Conservation (phyloP, 2,329 filamentous ascomycete genomes). For the Daldinia eschscholtzii region DNA sequence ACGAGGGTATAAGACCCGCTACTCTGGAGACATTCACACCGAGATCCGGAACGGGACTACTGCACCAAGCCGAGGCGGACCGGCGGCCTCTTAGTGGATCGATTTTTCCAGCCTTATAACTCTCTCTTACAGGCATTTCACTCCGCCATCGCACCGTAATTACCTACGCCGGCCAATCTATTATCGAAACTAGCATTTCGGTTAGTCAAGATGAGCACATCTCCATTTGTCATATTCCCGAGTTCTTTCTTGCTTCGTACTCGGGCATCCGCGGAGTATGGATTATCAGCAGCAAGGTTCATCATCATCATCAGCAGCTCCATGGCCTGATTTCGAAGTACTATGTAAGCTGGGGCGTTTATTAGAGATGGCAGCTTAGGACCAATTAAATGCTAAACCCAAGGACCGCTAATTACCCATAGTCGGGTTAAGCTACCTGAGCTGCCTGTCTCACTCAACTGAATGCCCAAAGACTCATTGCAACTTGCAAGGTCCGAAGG, state of each 20-base stretch:
- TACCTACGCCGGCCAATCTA: constrained; percentile 32
- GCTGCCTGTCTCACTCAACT: constrained; percentile 6
- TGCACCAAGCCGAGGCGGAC: constrained; percentile 36
- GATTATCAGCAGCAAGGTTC: not conserved
- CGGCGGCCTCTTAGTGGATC: constrained; percentile 35
- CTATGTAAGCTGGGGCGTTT: constrained; percentile 4
- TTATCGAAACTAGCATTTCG: constrained; percentile 13
- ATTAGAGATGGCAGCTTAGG: not conserved
- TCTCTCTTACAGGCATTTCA: constrained; percentile 30
- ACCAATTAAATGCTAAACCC: not conserved
- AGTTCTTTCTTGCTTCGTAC: not conserved
- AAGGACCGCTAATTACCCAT: not conserved
- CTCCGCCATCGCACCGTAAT: constrained; percentile 38
- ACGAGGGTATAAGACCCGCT: constrained; percentile 33
- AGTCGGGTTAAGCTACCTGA: not conserved
- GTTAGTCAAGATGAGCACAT: constrained; percentile 39
- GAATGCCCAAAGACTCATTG: constrained; percentile 10
- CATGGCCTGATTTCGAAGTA: constrained; percentile 1
- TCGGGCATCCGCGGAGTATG: constrained; percentile 11
- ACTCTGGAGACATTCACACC: constrained; percentile 38
- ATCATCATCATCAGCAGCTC: constrained; percentile 7
- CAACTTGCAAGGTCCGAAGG: constrained; percentile 21
- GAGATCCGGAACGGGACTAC: constrained; percentile 40
- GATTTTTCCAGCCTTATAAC: constrained; percentile 40
- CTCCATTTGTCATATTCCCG: constrained; percentile 14